Percentiles rank a stretch among this genome's conserved stretches.
These are phyloP conservation scores for Fusarium tupiense DNA, from an alignment of 2,329 filamentous ascomycete species.

Conservation along the genomic window DNA sequence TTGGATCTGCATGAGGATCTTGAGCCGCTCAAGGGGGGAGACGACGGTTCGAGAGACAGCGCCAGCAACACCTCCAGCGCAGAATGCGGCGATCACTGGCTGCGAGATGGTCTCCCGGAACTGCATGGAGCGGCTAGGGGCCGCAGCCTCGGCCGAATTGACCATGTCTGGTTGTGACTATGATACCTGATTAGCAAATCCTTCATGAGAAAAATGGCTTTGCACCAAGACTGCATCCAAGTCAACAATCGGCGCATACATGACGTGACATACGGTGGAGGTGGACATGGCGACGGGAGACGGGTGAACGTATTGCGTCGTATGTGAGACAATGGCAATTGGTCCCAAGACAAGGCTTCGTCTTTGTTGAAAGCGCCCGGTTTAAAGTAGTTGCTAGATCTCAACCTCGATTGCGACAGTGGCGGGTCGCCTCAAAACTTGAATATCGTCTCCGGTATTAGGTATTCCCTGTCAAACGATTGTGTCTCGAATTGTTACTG, in stretches of 20 bases:
- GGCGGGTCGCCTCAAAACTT: not conserved
- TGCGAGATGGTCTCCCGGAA: conserved; percentile 72
- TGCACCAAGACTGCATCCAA: not conserved
- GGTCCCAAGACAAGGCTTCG: conserved; percentile 22
- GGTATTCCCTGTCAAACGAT: conserved; percentile 8
- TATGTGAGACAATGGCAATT: conserved; percentile 36
- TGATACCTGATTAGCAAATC: conserved; percentile 26
- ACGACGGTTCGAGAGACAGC: conserved; percentile 98
- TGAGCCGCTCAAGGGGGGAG: conserved; percentile 92
- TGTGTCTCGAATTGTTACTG: conserved; percentile 22
- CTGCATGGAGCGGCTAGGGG: conserved; percentile 44
- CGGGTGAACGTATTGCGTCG: conserved; percentile 10
- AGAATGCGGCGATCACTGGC: conserved; percentile 89
- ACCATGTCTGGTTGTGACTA: conserved; percentile 43
- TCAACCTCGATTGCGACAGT: conserved; percentile 32
- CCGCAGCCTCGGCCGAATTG: conserved; percentile 39
- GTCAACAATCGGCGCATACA: not conserved
- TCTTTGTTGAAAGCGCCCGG: conserved; percentile 28
- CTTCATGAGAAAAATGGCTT: not conserved
- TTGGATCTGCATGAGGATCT: conserved; percentile 98
- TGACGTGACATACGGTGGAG: conserved; percentile 46
- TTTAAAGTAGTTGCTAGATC: conserved; percentile 20
- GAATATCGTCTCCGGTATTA: not conserved
- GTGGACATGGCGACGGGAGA: conserved; percentile 45
- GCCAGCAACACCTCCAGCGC: conserved; percentile 91